A percentile compares a stretch with the other conserved stretches of the same genome.
These are phyloP conservation scores for Plasmodium fragile DNA, from an alignment of 169 alveolate species.

Conservation along the genomic window DNA sequence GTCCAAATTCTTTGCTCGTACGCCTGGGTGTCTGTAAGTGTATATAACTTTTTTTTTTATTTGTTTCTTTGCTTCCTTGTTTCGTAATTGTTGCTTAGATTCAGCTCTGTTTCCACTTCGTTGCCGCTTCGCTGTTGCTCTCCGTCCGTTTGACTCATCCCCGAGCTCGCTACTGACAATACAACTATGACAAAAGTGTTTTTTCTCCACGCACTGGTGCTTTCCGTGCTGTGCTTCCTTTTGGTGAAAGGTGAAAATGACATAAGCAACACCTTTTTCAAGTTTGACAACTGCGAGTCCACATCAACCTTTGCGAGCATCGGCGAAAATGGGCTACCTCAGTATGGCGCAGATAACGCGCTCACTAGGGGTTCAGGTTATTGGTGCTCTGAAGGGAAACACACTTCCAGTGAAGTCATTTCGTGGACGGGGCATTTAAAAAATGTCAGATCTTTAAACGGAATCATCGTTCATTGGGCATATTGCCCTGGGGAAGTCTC, in stretches of 20 bases:
- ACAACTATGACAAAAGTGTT: slow-evolving; percentile 60
- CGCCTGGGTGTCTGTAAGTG: neutral
- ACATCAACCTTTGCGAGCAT: slow-evolving; percentile 73
- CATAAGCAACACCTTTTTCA: slow-evolving; percentile 66
- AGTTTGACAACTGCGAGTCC: slow-evolving; percentile 66
- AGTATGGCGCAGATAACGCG: slow-evolving; percentile 86
- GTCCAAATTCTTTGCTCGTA: slow-evolving; percentile 5
- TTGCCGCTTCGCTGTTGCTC: neutral
- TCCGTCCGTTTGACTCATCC: neutral
- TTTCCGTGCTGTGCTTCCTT: slow-evolving; percentile 18
- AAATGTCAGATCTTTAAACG: slow-evolving; percentile 78
- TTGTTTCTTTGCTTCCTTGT: neutral
- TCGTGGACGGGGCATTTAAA: slow-evolving; percentile 81
- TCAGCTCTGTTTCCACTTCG: neutral
- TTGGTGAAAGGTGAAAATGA: slow-evolving; percentile 67
- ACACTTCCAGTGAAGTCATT: slow-evolving; percentile 78
- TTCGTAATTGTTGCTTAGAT: neutral
- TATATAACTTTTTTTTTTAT: slow-evolving; percentile 34
- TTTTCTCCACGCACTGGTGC: slow-evolving; percentile 24
- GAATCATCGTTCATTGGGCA: slow-evolving; percentile 71
- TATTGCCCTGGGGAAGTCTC: slow-evolving; percentile 78
- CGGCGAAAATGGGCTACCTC: slow-evolving; percentile 82
- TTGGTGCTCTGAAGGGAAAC: slow-evolving; percentile 86
- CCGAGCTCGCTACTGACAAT: neutral
- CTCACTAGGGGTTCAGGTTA: slow-evolving; percentile 85